Conservation (phyloP, 108 stramenopile genomes). For the Aurantiochytrium sp. region DNA sequence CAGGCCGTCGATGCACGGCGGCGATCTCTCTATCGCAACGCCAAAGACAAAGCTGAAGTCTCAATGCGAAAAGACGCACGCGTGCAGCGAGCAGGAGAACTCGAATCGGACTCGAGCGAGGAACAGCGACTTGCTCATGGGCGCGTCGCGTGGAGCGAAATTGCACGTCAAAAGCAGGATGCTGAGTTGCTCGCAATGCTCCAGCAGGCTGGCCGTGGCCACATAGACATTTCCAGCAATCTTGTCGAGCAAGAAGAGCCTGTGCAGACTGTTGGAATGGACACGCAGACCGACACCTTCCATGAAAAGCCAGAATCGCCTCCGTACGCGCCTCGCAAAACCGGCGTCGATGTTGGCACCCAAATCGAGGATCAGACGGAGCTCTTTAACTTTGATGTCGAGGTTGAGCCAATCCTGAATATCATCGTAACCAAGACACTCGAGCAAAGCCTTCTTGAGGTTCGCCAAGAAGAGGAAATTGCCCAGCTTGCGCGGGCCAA, state of each 20-base stretch:
- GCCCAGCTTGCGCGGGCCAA: constrained; percentile 17
- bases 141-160: neutral
- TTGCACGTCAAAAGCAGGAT: neutral
- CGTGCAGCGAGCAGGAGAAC: neutral
- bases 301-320: neutral
- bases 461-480: constrained; percentile 44
- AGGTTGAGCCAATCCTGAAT: constrained; percentile 43
- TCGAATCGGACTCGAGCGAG: neutral
- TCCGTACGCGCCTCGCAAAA: constrained; percentile 37
- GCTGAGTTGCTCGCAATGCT: neutral
- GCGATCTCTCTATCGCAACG: neutral
- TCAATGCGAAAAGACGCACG: neutral
- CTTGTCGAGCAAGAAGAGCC: constrained; percentile 25
- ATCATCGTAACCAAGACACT: constrained; percentile 53
- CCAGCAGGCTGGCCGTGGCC: neutral
- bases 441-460: constrained; percentile 51
- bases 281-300: constrained; percentile 44
- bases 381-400: constrained; percentile 47
- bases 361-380: constrained; percentile 34
- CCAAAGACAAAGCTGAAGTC: neutral
- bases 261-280: neutral
- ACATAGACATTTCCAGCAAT: constrained; percentile 5
- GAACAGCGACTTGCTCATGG: neutral
- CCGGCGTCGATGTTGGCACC: constrained; percentile 48
- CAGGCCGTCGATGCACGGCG: neutral